Base-by-base conservation (phyloP, 2,329 filamentous ascomycete genomes). In the Colletotrichum musae region DNA sequence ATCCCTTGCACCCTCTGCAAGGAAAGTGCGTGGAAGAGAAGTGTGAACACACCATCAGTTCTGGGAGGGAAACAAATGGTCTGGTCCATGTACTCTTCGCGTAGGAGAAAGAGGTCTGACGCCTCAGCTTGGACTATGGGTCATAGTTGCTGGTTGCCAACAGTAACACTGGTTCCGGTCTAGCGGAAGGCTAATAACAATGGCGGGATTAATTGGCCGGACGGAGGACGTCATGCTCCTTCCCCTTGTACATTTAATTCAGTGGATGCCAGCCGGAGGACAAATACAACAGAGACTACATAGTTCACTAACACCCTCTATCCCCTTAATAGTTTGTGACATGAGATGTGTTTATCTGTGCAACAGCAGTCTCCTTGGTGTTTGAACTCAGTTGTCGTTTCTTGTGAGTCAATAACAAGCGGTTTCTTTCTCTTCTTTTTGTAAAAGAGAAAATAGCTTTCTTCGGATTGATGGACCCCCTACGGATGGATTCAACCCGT, bases 211-310 rank as follows among this genome's bases (percentile, higher is more conserved):
- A 41, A 53, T 60, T 28, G 43, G 43, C 48, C 47, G 15, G 53
- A 24, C n/a, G 45, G 36, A 32, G 64, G 59, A 47, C 58, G 32
- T 58, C 36, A 36, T 36, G 32, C 32, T 36, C 13, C 41, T 43
- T 15, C 41, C 13, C 58, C 54, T 64, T 70, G 70, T 71, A 71
- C 66, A 66, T 70, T 70, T 56, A 70, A 66, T 66, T 70, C 53
- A 51, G 41, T 51, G 32, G 13, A 52, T 52, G 41, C 58, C 51
- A 32, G 52, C 57, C 60, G 65, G 60, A 62, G 65, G 66, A 66
- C 54, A 48, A 41, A 16, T 39, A 26, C 41, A 48, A 43, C 39
- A 64, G n/a, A 64, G 65, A 60, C 36, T 57, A 56, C 62, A 51
- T 51, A 58, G 61, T 70, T 41, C 41, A 56, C 41, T 12, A 56